Evolutionary conservation across 2,329 filamentous ascomycete genomes (phyloP).

Genomic region (Penicillium corylophilum): DNA sequence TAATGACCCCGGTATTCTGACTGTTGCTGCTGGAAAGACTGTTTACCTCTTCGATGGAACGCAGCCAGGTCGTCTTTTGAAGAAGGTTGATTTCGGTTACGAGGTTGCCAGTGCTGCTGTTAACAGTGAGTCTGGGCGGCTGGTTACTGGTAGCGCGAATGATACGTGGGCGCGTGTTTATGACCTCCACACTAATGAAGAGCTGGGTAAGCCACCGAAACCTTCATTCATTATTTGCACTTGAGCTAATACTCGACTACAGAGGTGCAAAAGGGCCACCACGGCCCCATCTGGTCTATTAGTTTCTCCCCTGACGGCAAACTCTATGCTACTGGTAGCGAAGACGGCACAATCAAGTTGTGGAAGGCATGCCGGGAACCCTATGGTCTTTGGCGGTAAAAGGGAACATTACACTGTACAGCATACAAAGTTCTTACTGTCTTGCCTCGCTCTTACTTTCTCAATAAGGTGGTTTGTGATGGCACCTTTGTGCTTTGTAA

Average conservation of each 20-base stretch:
- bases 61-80: slow-evolving; percentile 68
- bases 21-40: slow-evolving; percentile 89
- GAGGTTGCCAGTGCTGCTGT: slow-evolving; percentile 89
- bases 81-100: slow-evolving; percentile 75
- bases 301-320: slow-evolving; percentile 94
- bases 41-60: slow-evolving; percentile 87
- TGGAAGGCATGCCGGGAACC: slow-evolving; percentile 67
- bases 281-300: slow-evolving; percentile 95
- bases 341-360: slow-evolving; percentile 96
- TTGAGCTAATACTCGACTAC: slow-evolving; percentile 9
- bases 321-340: slow-evolving; percentile 91
- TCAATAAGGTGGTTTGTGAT: background rate
- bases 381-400: slow-evolving; percentile 64
- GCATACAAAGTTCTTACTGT: background rate
- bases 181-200: slow-evolving; percentile 77
- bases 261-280: slow-evolving; percentile 95
- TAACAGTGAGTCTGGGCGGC: slow-evolving; percentile 74
- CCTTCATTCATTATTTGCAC: background rate
- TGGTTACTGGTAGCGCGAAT: slow-evolving; percentile 85
- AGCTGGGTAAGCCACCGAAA: slow-evolving; percentile 58
- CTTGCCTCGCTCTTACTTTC: background rate
- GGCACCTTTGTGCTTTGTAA: background rate
- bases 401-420: background rate
- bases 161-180: slow-evolving; percentile 98
- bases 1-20: slow-evolving; percentile 70